phyloP scores from a whole-genome alignment of 2,329 filamentous ascomycete species.

The Exophiala mesophila region DNA sequence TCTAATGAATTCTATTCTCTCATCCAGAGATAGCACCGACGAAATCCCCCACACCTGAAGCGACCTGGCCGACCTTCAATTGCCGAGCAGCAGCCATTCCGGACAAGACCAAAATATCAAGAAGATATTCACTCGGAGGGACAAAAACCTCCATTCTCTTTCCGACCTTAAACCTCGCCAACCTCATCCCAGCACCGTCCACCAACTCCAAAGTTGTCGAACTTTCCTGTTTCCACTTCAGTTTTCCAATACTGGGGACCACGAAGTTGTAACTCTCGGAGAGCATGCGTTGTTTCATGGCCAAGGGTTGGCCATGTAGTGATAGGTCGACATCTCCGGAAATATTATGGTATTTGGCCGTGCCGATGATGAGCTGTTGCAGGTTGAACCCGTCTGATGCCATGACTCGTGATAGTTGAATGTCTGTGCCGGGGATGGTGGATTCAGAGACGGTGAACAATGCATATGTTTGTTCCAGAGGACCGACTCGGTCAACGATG shows the following conservation, averaged over 20 bases:
- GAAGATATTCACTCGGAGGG: background rate
- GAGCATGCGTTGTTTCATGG: background rate
- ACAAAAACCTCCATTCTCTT: background rate
- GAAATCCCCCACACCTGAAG: too few species aligned
- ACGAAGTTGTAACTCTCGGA: background rate
- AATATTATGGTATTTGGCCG: background rate
- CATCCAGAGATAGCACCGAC: too few species aligned
- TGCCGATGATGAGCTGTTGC: background rate
- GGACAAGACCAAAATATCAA: background rate
- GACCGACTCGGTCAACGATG: background rate
- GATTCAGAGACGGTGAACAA: background rate
- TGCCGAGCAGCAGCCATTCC: background rate
- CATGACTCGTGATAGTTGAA: background rate
- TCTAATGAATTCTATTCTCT: too few species aligned
- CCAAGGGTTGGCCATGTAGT: background rate
- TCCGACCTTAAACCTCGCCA: background rate
- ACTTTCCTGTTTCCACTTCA: background rate
- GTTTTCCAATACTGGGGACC: background rate
- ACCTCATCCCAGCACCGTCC: conserved; percentile 18
- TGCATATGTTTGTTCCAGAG: background rate
- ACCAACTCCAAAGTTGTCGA: background rate
- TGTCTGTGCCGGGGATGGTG: background rate
- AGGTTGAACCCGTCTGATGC: background rate
- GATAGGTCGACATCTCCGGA: background rate
- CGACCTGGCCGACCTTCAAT: too few species aligned